Base-by-base conservation (phyloP, 371 early-diverging fungal genomes). In the Chytridium lagenaria region DNA sequence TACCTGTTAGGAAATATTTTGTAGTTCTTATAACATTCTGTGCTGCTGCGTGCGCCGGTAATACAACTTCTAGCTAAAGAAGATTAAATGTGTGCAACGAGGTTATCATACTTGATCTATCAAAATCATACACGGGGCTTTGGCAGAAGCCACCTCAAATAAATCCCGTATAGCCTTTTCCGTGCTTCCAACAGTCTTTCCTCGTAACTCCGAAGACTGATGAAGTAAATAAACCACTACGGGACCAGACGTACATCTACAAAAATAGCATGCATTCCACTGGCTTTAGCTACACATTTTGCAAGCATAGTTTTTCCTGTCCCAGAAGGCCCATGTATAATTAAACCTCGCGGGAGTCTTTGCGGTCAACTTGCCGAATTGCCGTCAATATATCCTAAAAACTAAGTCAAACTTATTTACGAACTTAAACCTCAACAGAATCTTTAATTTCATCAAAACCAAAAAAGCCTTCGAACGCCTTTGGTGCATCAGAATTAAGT, bases 231-330 rank as follows among this genome's bases (percentile, higher is more conserved):
- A 34, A 37, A 34, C 2, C 36, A 61, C 61, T 5, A 55, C 5
- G 26, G 57, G 57, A 30, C 26, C 57, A 26, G 30, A 30, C 26
- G 26, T 28, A 61, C 61, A 30, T 61, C 37, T 12, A 61, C 26
- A 26, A 12, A 10, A 2, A 37, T 3, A 61, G 19, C 37, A 36
- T 10, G 5, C 3, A 61, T 16, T 34, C 61, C 61, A 37, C 31
- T 31, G 2, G 7, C 61, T 23, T 61, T 61, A 3, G 36, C 23
- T 15, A 61, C 10, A 3, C 16, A 34, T 2, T 31, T 61, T 2
- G 61, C 31, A 15, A 61, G 37, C 61, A 61, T 34, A 12, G 61
- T 61, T 26, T 61, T 61, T 34, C 61, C 61, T 7, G 36, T 61
- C 36, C 61, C 61, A 5, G 34, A 3, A 7, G 10, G 61, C 34